Evolutionary conservation across 2,329 filamentous ascomycete genomes (phyloP).

Genomic region (Periconia macrospinosa): DNA sequence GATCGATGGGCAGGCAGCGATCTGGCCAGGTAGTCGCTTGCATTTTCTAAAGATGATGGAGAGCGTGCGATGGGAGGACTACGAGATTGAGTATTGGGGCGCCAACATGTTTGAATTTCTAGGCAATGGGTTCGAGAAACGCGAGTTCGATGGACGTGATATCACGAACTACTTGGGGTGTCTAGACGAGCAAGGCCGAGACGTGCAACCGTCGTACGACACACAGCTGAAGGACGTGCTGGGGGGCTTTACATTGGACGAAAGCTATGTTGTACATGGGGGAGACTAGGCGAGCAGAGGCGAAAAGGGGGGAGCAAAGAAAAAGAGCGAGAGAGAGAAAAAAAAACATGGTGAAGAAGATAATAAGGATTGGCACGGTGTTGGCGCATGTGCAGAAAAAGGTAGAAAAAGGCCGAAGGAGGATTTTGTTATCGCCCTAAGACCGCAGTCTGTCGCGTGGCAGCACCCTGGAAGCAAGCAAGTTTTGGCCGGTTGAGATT

Average conservation of each 20-base stretch:
- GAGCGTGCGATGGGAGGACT: conserved; percentile 23
- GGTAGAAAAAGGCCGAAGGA: no score
- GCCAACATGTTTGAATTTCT: conserved; percentile 26
- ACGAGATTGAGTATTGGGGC: conserved; percentile 20
- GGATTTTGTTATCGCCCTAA: no score
- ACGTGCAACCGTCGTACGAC: conserved; percentile 47
- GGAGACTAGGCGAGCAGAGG: background rate
- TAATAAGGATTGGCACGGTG: no score
- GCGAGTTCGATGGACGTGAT: conserved; percentile 52
- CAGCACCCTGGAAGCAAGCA: no score
- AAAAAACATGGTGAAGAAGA: no score
- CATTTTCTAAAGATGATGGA: conserved; percentile 29
- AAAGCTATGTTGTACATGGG: conserved; percentile 28
- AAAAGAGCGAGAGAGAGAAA: no score
- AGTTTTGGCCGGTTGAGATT: no score
- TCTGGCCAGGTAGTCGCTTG: conserved; percentile 24
- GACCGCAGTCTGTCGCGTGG: no score
- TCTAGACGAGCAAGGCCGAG: conserved; percentile 40
- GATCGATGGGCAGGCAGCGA: conserved; percentile 22
- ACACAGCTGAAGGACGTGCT: conserved; percentile 42
- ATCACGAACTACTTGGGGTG: conserved; percentile 50
- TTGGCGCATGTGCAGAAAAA: no score
- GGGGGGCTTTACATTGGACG: conserved; percentile 36
- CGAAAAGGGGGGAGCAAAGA: no score
- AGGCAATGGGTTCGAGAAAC: conserved; percentile 43